phyloP scores from a whole-genome alignment of 78 protist species.

The Dictyostelium firmibasis region DNA sequence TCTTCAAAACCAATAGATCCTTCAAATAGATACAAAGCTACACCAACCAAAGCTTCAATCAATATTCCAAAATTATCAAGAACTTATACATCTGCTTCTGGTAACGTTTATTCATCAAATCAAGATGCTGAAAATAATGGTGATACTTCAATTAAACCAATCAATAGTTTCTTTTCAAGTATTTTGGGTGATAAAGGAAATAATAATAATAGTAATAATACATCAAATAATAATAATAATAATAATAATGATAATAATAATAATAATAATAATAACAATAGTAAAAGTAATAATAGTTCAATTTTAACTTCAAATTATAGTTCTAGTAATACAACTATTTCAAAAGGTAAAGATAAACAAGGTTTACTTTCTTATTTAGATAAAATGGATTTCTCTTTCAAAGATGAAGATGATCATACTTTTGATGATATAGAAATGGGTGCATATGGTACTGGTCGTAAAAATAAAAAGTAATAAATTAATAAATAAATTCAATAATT shows the following conservation, averaged over 20 bases:
- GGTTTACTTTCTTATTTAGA: constrained; percentile 41
- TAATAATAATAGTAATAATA: background rate
- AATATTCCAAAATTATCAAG: constrained; percentile 27
- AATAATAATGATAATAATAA: background rate
- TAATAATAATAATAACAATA: background rate
- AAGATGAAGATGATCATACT: constrained; percentile 22
- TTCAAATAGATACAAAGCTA: constrained; percentile 7
- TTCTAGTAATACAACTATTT: background rate
- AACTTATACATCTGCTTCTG: constrained; percentile 24
- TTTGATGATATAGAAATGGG: constrained; percentile 67
- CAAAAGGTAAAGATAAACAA: background rate
- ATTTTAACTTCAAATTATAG: background rate
- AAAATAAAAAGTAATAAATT: constrained; percentile 9
- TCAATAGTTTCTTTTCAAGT: background rate
- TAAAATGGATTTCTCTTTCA: constrained; percentile 14
- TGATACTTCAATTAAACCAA: background rate
- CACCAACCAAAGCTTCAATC: background rate
- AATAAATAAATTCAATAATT: background rate
- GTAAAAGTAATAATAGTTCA: background rate
- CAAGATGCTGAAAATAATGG: background rate
- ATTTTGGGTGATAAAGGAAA: background rate
- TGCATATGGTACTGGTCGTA: background rate
- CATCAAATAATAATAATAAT: background rate
- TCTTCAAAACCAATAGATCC: background rate
- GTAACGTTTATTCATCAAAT: background rate